Percentiles rank a stretch among this genome's conserved stretches.
These are phyloP conservation scores for Phytopythium kandeliae DNA, from an alignment of 352 stramenopile species.

Conservation along the genomic window DNA sequence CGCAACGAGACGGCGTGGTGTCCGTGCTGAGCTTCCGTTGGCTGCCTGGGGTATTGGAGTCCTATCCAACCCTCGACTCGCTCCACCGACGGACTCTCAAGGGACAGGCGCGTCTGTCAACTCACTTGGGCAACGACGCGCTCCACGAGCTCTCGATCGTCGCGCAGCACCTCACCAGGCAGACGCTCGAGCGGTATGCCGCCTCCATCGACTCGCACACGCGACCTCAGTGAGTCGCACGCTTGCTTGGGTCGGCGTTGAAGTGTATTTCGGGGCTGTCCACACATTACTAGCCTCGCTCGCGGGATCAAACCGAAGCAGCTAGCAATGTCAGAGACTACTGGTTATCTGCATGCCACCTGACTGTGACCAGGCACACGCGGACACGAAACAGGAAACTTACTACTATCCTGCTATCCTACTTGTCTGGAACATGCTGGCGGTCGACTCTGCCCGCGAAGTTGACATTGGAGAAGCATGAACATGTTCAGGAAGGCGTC, in stretches of 20 bases:
- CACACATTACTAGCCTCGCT: too few relatives aligned
- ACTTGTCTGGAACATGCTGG: too few relatives aligned
- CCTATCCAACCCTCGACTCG: constrained; percentile 31
- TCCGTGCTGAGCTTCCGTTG: constrained; percentile 28
- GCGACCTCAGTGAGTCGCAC: constrained; percentile 6
- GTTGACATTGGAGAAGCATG: too few relatives aligned
- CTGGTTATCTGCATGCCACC: too few relatives aligned
- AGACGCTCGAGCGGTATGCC: constrained; percentile 37
- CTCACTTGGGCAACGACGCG: constrained; percentile 16
- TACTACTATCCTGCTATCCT: too few relatives aligned
- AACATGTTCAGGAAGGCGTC: too few relatives aligned
- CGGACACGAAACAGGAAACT: too few relatives aligned
- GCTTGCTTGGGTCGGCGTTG: too few relatives aligned
- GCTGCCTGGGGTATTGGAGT: constrained; percentile 47
- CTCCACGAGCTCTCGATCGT: constrained; percentile 35
- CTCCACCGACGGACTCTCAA: constrained; percentile 37
- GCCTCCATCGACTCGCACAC: constrained; percentile 44
- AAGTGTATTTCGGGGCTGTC: not conserved
- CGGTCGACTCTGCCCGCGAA: too few relatives aligned
- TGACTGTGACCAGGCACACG: too few relatives aligned
- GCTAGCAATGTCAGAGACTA: too few relatives aligned
- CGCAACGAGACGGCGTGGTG: constrained; percentile 6
- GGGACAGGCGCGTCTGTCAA: constrained; percentile 27
- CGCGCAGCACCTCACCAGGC: constrained; percentile 27
- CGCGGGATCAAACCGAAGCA: too few relatives aligned